A percentile compares a stretch with the other conserved stretches of the same genome.
Conservation (phyloP, 441 rosid species). For the Aquilaria agallochum region DNA sequence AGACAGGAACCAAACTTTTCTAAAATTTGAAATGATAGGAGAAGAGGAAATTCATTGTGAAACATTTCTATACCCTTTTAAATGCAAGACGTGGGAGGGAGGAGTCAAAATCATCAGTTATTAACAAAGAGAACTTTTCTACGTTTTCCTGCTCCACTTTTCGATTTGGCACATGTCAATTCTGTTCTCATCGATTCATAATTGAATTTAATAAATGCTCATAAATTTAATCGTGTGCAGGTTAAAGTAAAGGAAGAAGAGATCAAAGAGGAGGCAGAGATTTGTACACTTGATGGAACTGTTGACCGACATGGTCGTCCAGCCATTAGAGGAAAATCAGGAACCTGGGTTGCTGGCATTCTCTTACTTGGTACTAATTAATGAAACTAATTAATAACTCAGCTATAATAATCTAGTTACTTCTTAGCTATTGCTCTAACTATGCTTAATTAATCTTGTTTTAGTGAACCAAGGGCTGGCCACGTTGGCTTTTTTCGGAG, state of each 20-base stretch:
- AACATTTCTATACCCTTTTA: no score
- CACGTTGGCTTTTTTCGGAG: constrained; percentile 73
- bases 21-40: no score
- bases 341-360: constrained; percentile 52
- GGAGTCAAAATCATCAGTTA: no score
- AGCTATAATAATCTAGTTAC: neutral
- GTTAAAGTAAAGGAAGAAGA: constrained; percentile 10
- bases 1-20: no score
- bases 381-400: neutral
- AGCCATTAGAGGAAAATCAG: constrained; percentile 43
- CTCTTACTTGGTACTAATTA: constrained; percentile 41
- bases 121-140: no score
- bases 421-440: neutral
- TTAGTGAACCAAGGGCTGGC: constrained; percentile 83
- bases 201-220: no score
- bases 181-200: no score
- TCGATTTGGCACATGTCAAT: no score
- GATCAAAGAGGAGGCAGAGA: constrained; percentile 23
- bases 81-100: no score
- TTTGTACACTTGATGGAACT: constrained; percentile 45
- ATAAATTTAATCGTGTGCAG: constrained; percentile 12
- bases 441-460: neutral
- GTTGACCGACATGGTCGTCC: constrained; percentile 61
- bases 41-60: no score
- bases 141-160: no score